Percentiles rank a stretch among this genome's conserved stretches.
Evolutionary conservation across 495 filamentous ascomycete species (phyloP).

Genomic region (Clavariopsis aquatica): DNA sequence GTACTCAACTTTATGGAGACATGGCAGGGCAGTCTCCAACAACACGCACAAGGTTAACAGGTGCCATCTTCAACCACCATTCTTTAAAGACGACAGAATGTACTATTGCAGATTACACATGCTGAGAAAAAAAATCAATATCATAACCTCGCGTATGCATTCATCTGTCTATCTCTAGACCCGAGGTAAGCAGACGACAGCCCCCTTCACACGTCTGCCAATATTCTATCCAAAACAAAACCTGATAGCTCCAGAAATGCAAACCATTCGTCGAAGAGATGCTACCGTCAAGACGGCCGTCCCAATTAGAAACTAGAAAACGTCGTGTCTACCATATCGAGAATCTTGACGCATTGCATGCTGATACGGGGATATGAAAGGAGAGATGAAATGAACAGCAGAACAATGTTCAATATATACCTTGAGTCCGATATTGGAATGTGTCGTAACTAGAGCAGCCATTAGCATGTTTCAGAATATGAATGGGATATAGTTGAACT

Average conservation of each 20-base stretch:
- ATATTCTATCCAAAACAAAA: not conserved
- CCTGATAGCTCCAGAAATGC: not conserved
- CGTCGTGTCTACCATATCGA: not conserved
- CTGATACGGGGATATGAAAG: not conserved
- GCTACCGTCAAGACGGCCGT: not conserved
- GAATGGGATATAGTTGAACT: conserved; percentile 36
- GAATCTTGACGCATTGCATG: not conserved
- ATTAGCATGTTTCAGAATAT: conserved; percentile 8
- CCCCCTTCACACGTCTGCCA: not conserved
- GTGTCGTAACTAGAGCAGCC: conserved; percentile 63
- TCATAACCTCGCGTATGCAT: conserved; percentile 1
- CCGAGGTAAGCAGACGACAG: not conserved
- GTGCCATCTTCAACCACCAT: too few species aligned
- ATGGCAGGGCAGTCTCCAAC: too few species aligned
- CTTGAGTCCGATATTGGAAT: conserved; percentile 77
- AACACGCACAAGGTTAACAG: too few species aligned
- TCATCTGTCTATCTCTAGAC: not conserved
- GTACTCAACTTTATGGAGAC: too few species aligned
- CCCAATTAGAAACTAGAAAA: not conserved
- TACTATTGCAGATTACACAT: not conserved
- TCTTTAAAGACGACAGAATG: too few species aligned
- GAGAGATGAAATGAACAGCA: not conserved
- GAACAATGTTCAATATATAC: conserved; percentile 60
- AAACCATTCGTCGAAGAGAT: not conserved
- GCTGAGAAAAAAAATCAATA: not conserved